Percentiles rank a stretch among this genome's conserved stretches.
phyloP scores from a whole-genome alignment of 2,329 filamentous ascomycete species.

The Exophiala oligosperma region DNA sequence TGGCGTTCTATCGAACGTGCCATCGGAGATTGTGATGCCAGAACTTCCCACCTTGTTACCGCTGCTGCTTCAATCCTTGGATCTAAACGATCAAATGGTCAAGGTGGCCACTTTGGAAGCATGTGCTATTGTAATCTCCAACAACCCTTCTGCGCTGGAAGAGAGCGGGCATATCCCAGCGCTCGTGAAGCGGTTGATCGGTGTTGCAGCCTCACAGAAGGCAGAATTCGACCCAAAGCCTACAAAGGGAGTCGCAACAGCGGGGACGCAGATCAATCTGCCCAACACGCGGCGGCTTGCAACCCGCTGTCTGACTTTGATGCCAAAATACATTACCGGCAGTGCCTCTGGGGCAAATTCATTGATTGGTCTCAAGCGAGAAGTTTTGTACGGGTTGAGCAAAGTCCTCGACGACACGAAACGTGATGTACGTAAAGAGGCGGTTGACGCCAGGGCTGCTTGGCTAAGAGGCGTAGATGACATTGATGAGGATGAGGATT shows the following conservation, averaged over 20 bases:
- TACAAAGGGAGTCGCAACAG: slow-evolving; percentile 1
- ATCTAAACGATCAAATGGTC: slow-evolving; percentile 52
- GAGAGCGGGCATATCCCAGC: slow-evolving; percentile 58
- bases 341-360: slow-evolving; percentile 40
- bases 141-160: slow-evolving; percentile 54
- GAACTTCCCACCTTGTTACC: slow-evolving; percentile 59
- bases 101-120: slow-evolving; percentile 63
- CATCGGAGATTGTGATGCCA: slow-evolving; percentile 60
- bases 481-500: slow-evolving; percentile 49
- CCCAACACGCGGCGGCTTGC: slow-evolving; percentile 27
- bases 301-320: slow-evolving; percentile 25
- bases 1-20: slow-evolving; percentile 60
- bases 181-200: slow-evolving; percentile 57
- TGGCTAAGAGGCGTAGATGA: slow-evolving; percentile 61
- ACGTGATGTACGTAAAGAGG: slow-evolving; percentile 61
- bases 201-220: slow-evolving; percentile 40
- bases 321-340: slow-evolving; percentile 26
- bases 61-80: slow-evolving; percentile 63
- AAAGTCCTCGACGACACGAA: slow-evolving; percentile 62
- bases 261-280: slow-evolving; percentile 28
- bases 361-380: slow-evolving; percentile 57
- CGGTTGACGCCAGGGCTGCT: slow-evolving; percentile 60
- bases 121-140: slow-evolving; percentile 57
- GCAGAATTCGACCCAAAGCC: slow-evolving; percentile 19
- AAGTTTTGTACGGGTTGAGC: slow-evolving; percentile 58